Evolutionary conservation across 768 basidiomycete genomes (phyloP), one percentile per base, ranked within the genome.

Genomic region (Lepiota brunneoincarnata): DNA sequence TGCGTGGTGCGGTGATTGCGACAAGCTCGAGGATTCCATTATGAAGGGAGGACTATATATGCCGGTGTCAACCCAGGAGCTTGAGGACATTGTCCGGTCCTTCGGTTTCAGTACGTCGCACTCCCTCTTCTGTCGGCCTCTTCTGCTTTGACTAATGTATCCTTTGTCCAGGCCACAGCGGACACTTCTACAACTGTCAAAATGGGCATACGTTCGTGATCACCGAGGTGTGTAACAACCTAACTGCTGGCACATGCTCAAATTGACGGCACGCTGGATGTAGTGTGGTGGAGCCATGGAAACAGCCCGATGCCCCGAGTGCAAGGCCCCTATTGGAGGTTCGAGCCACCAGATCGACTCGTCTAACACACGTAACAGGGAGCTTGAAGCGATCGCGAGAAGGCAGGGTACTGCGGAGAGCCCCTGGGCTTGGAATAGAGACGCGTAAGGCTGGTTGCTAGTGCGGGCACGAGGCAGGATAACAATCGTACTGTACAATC

Each of bases 191-290:
- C 52, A 75, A 71, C 15, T 82, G 81, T 52, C 74, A 68, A 0
- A 85, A 86, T 46, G 86, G 86, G 0, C 86, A 87, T 58, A 72
- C 77, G 0, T 87, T 81, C 51, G 78, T 82, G 1, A 86, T 87
- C 31, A 67, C 63, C 0, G 78, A 85, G 63, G 82, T 86, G 53
- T 24, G 70, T 59, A 35, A 12, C 18, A 10, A 17, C 12, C 35
- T 51, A 28, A 6, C 15, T 0, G 46, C 5, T 39, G 2, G 12
- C 34, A 20, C 28, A 6, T 4, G 17, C 6, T 12, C 6, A 12
- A n/a, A 54, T 23, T 46, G 24, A 35, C 34, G 12, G 23, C 15
- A 17, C 37, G n/a, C n/a, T n/a, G n/a, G 40, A 28, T 17, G 23
- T 54, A 86, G 82, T 86, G 83, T 48, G 84, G 83, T 15, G 82